Percentiles rank a stretch among this genome's conserved stretches.
These are phyloP conservation scores for Vanderwaltozyma yarrowii DNA, from an alignment of 805 yeast genomes.

Conservation along the genomic window DNA sequence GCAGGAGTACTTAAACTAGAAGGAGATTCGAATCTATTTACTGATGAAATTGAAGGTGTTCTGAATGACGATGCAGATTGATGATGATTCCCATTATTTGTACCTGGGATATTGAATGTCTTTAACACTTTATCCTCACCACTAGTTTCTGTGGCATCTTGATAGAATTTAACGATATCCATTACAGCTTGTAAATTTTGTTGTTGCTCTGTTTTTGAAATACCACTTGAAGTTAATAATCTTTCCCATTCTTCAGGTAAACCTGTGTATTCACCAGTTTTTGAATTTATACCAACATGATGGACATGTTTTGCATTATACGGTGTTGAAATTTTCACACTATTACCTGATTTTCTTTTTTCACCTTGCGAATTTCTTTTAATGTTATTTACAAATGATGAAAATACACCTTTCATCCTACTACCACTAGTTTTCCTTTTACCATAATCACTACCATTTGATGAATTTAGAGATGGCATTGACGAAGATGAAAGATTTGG, in stretches of 20 bases:
- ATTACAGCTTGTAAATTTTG: slow-evolving; percentile 91
- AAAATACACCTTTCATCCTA: slow-evolving; percentile 48
- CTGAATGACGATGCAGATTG: slow-evolving; percentile 24
- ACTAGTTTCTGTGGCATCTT: slow-evolving; percentile 39
- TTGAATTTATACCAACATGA: slow-evolving; percentile 84
- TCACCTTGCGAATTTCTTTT: slow-evolving; percentile 21
- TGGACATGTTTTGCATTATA: slow-evolving; percentile 83
- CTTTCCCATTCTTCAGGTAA: slow-evolving; percentile 90
- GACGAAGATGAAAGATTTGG: not conserved
- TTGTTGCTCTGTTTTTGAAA: slow-evolving; percentile 77
- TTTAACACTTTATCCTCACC: slow-evolving; percentile 34
- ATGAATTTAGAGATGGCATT: slow-evolving; percentile 11
- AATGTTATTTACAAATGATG: slow-evolving; percentile 33
- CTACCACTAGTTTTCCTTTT: slow-evolving; percentile 28
- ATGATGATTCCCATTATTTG: not conserved
- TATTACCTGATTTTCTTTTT: slow-evolving; percentile 29
- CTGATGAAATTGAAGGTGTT: slow-evolving; percentile 23
- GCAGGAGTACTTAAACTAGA: slow-evolving; percentile 25
- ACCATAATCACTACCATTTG: slow-evolving; percentile 4
- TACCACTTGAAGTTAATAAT: slow-evolving; percentile 73
- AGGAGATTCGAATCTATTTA: slow-evolving; percentile 8
- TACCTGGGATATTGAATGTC: slow-evolving; percentile 24
- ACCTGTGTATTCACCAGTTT: slow-evolving; percentile 82
- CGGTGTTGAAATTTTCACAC: slow-evolving; percentile 73
- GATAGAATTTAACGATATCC: slow-evolving; percentile 82